phyloP scores from a whole-genome alignment of 179 eudicot genomes.

The Silene coronaria region DNA sequence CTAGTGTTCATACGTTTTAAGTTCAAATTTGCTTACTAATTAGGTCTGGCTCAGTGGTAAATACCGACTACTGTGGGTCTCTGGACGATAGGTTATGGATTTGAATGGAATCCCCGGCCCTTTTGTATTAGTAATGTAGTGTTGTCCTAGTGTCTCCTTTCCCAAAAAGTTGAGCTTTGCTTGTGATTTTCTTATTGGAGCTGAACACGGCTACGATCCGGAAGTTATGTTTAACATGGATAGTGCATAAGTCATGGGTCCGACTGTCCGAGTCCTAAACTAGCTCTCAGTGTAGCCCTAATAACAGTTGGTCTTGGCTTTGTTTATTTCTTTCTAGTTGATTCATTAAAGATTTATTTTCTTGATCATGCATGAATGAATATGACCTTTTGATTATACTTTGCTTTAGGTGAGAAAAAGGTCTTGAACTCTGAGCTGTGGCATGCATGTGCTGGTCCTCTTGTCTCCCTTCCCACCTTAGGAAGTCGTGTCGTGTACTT shows the following conservation, averaged over 20 bases:
- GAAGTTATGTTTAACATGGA: not conserved
- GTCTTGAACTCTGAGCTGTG: constrained; percentile 69
- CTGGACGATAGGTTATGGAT: not conserved
- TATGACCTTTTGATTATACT: not conserved
- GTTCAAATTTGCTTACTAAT: not conserved
- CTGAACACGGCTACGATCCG: not conserved
- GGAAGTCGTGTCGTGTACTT: constrained; percentile 81
- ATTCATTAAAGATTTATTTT: not conserved
- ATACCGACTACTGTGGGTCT: not conserved
- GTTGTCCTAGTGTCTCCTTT: not conserved
- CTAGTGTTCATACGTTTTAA: not conserved
- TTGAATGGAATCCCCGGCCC: not conserved
- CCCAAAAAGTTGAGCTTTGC: not conserved
- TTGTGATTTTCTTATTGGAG: not conserved
- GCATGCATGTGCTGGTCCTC: constrained; percentile 94
- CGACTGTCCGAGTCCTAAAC: not conserved
- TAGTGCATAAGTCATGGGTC: not conserved
- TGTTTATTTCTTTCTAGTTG: not conserved
- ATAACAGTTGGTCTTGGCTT: not conserved
- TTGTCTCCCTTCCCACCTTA: constrained; percentile 62
- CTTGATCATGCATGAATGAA: not conserved
- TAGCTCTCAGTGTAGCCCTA: not conserved
- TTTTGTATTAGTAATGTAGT: not conserved
- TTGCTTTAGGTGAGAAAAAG: constrained; percentile 52
- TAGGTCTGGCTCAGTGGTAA: not conserved